These are phyloP conservation scores for Nitzschia palea DNA, from an alignment of 108 stramenopile genomes.

Conservation along the genomic window DNA sequence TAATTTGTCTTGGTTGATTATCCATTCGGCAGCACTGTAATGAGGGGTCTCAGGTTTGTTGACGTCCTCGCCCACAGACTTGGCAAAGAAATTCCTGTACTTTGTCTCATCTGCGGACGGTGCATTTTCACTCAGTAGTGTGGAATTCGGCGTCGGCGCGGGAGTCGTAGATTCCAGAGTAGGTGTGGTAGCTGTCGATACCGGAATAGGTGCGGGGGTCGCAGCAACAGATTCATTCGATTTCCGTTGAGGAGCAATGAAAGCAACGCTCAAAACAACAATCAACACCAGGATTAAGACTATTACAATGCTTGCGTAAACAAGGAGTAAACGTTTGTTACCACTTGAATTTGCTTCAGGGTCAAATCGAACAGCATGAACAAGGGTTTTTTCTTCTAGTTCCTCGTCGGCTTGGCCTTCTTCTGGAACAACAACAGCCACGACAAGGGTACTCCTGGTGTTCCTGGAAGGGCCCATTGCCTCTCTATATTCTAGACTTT, in stretches of 20 bases:
- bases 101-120: neutral
- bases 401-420: slow-evolving; percentile 68
- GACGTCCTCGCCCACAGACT: slow-evolving; percentile 21
- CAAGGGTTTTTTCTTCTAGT: slow-evolving; percentile 47
- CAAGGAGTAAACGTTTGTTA: slow-evolving; percentile 60
- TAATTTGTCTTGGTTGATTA: slow-evolving; percentile 55
- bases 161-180: no score
- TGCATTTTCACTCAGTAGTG: no score
- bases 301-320: slow-evolving; percentile 44
- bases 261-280: neutral
- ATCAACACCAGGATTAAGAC: slow-evolving; percentile 32
- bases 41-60: slow-evolving; percentile 43
- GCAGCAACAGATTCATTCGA: no score
- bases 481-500: no score
- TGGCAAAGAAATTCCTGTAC: slow-evolving; percentile 5
- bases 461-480: no score
- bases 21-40: slow-evolving; percentile 58
- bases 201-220: no score
- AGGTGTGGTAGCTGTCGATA: no score
- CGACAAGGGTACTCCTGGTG: no score
- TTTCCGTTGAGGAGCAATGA: neutral
- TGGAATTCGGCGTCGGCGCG: no score
- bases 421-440: slow-evolving; percentile 61
- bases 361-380: slow-evolving; percentile 76
- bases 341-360: slow-evolving; percentile 75